Evolutionary conservation across 2,329 filamentous ascomycete species (phyloP), one percentile per base, ranked within the genome.

Genomic region (Periconia sp.): DNA sequence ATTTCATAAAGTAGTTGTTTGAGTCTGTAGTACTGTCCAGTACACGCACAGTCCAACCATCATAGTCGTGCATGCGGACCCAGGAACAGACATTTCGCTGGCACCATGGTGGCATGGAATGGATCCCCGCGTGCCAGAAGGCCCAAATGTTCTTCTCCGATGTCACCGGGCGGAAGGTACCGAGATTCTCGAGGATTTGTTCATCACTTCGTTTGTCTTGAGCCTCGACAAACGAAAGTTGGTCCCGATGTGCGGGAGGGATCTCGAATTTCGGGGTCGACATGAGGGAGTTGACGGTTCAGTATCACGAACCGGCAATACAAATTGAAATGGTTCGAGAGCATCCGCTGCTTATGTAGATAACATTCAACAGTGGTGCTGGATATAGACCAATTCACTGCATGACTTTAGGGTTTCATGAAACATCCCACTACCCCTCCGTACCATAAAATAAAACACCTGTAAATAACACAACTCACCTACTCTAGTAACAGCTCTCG

Each of bases 121-220:
- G 20, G 14, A 27, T 18, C n/a, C 48, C 48, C 3, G 48, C 6
- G 17, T 50, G 41, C 48, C 48, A 50, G 17, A 44, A 50, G 2
- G 41, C 48, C 48, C 48, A 50, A 9, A 50, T 33, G 20, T 50
- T 50, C 30, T 45, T 44, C 8, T 50, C 48, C 20, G n/a, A 33
- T 13, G 48, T 50, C n/a, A 50, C 41, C 14, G 41, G 41, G 17
- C 42, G 41, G 27, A 19, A 45, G 15, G 23, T 18, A 13, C 15
- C 20, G 10, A 50, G 27, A 23, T 10, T 18, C 10, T 9, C 18
- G 41, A 50, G n/a, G 30, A 50, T 50, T 30, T 50, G 40, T 3
- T 9, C 41, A 13, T 50, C 48, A 17, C 23, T 19, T 6, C 41
- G 48, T 13, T 9, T 11, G 27, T 50, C 48, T n/a, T 10, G 42